These are phyloP conservation scores for Citrullus amarus DNA, from an alignment of 306 rosid species.

Conservation along the genomic window DNA sequence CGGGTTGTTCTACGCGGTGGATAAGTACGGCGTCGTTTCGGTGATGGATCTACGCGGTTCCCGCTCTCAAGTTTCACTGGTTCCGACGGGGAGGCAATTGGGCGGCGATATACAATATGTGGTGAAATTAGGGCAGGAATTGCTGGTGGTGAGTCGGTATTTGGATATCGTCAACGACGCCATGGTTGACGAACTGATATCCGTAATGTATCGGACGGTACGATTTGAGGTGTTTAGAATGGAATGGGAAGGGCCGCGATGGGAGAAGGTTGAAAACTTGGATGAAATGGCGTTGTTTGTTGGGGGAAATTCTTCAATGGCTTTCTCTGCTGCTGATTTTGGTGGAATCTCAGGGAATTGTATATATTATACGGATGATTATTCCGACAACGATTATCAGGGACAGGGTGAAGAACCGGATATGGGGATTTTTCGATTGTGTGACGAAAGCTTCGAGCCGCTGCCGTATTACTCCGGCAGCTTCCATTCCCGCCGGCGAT, in stretches of 20 bases:
- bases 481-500: slow-evolving; percentile 16
- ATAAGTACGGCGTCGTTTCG: slow-evolving; percentile 33
- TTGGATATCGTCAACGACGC: slow-evolving; percentile 26
- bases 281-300: slow-evolving; percentile 43
- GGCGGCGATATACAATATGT: slow-evolving; percentile 39
- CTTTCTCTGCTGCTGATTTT: slow-evolving; percentile 36
- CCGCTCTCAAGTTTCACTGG: slow-evolving; percentile 17
- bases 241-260: slow-evolving; percentile 28
- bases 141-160: slow-evolving; percentile 33
- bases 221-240: slow-evolving; percentile 41
- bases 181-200: not conserved
- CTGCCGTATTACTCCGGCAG: slow-evolving; percentile 34
- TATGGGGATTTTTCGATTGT: slow-evolving; percentile 41
- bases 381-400: slow-evolving; percentile 37
- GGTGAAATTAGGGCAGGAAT: slow-evolving; percentile 34
- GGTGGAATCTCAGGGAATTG: slow-evolving; percentile 35
- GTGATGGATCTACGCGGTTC: slow-evolving; percentile 29
- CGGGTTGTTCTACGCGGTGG: slow-evolving; percentile 45
- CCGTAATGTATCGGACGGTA: slow-evolving; percentile 28
- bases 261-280: slow-evolving; percentile 36
- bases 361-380: slow-evolving; percentile 57
- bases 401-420: slow-evolving; percentile 41
- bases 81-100: slow-evolving; percentile 6
- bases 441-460: slow-evolving; percentile 29
- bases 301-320: slow-evolving; percentile 47